phyloP scores from a whole-genome alignment of 164 flowering plant genomes.

The Tetrastigma voinierianum region DNA sequence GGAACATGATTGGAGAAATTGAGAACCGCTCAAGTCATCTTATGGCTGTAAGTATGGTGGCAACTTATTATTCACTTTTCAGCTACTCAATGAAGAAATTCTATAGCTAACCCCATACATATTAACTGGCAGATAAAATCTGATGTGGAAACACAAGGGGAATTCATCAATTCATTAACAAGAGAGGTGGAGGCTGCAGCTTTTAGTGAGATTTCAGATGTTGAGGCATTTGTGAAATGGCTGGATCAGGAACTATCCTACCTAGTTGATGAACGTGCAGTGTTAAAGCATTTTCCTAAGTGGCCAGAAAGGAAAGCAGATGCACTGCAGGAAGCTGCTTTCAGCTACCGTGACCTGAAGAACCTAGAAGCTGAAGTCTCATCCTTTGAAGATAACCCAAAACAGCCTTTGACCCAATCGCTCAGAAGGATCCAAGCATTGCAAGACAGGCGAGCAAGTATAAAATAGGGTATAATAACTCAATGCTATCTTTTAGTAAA shows the following conservation, averaged over 20 bases:
- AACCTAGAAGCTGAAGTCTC: slow-evolving; percentile 52
- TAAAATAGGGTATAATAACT: slow-evolving; percentile 8
- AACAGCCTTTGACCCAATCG: slow-evolving; percentile 38
- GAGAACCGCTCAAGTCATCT: slow-evolving; percentile 69
- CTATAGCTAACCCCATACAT: background rate
- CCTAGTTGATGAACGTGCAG: slow-evolving; percentile 83
- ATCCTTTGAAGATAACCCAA: slow-evolving; percentile 45
- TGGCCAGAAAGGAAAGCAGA: slow-evolving; percentile 91
- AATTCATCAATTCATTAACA: slow-evolving; percentile 46
- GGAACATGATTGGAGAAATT: slow-evolving; percentile 82
- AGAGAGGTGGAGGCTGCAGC: slow-evolving; percentile 59
- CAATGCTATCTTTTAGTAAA: background rate
- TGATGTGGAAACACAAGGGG: slow-evolving; percentile 68
- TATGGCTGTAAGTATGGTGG: slow-evolving; percentile 50
- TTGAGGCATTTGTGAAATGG: slow-evolving; percentile 78
- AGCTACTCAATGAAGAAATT: background rate
- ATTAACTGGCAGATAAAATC: slow-evolving; percentile 46
- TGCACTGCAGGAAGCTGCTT: slow-evolving; percentile 78
- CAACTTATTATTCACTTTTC: background rate
- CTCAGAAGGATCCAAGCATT: slow-evolving; percentile 53
- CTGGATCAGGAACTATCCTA: slow-evolving; percentile 62
- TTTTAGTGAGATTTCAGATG: slow-evolving; percentile 51
- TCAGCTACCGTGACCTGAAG: slow-evolving; percentile 59
- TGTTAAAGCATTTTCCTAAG: slow-evolving; percentile 70
- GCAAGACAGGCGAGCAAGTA: slow-evolving; percentile 75